phyloP scores from a whole-genome alignment of 176 grass and related monocot species.

The Musa beccarii region DNA sequence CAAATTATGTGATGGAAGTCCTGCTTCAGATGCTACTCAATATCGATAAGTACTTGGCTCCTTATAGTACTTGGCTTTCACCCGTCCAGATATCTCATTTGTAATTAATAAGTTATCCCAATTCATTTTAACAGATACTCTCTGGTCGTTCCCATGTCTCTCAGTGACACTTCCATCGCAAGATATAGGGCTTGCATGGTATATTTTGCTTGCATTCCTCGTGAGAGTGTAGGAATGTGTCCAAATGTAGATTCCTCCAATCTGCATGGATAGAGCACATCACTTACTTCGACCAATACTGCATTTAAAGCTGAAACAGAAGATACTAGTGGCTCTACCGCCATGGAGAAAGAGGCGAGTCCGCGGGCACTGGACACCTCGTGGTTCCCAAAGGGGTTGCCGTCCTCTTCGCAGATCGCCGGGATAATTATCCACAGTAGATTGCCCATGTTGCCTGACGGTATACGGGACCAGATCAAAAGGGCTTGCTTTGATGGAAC shows the following conservation, averaged over 20 bases:
- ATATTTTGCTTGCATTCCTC: constrained; percentile 18
- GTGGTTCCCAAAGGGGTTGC: constrained; percentile 18
- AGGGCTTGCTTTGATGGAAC: background rate
- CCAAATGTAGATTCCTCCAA: constrained; percentile 27
- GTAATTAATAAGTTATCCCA: no score
- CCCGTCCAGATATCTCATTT: no score
- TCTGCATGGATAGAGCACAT: background rate
- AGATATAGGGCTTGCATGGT: background rate
- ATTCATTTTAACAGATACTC: no score
- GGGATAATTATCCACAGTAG: constrained; percentile 25
- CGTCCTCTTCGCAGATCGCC: constrained; percentile 18
- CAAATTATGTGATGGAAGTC: no score
- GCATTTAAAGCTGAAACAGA: background rate
- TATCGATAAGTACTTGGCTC: no score
- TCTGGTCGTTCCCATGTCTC: background rate
- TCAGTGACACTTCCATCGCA: background rate
- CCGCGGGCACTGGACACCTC: background rate
- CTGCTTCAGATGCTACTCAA: no score
- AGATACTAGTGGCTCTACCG: background rate
- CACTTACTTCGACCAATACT: background rate
- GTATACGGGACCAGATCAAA: background rate
- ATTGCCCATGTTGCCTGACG: constrained; percentile 15
- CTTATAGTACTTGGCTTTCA: no score
- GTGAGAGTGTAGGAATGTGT: constrained; percentile 19
- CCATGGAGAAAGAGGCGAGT: constrained; percentile 3